Evolutionary conservation across 305 asterid genomes (phyloP).

Genomic region (Euphrasia arctica): DNA sequence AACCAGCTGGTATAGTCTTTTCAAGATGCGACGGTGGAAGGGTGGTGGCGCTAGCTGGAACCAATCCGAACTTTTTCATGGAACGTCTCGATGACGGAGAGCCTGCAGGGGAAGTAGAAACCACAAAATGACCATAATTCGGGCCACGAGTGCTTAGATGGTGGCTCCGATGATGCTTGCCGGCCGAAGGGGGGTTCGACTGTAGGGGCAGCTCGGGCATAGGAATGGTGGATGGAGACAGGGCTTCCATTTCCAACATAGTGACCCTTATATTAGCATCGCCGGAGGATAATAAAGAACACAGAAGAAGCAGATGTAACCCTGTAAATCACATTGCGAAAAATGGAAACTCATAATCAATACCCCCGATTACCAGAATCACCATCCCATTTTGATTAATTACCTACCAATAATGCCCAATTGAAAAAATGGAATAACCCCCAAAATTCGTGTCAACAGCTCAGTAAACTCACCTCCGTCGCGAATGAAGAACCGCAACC

Average conservation of each 20-base stretch:
- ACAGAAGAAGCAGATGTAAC: conserved; percentile 44
- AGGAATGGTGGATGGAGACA: conserved; percentile 35
- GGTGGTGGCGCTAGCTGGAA: conserved; percentile 37
- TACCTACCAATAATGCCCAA: neutral
- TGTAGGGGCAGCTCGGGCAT: conserved; percentile 42
- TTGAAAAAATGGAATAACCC: neutral
- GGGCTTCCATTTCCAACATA: conserved; percentile 37
- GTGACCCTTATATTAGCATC: conserved; percentile 42
- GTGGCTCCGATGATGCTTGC: conserved; percentile 30
- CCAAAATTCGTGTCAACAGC: neutral
- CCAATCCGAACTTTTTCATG: conserved; percentile 50
- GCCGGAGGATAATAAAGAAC: conserved; percentile 36
- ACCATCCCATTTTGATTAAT: neutral
- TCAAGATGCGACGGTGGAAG: conserved; percentile 41
- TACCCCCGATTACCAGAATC: neutral
- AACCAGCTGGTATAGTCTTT: conserved; percentile 53
- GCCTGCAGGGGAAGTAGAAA: conserved; percentile 58
- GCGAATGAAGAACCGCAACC: conserved; percentile 29
- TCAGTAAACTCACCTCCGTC: conserved; percentile 39
- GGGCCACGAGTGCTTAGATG: neutral
- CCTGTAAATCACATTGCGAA: conserved; percentile 46
- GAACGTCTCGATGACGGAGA: conserved; percentile 52
- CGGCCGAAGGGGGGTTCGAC: conserved; percentile 35
- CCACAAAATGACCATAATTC: conserved; percentile 26
- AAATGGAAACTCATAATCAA: conserved; percentile 7